Base-by-base conservation (phyloP, 1,284 basidiomycete genomes). In the Irpex rosettiformis region DNA sequence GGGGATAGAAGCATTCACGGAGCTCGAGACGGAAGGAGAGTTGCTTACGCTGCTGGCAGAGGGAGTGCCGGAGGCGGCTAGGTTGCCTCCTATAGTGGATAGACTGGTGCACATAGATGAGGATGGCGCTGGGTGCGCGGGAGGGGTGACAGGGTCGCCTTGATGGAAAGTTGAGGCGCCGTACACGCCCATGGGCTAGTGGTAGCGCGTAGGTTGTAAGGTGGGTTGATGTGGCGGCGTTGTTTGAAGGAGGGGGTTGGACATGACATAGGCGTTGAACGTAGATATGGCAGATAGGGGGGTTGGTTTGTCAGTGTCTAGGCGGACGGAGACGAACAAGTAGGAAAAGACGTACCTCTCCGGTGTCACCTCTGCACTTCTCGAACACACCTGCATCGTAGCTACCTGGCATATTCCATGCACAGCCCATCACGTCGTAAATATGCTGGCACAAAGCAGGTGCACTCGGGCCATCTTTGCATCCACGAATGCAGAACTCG, bases 401-500 rank as follows among this genome's bases (percentile, higher is more conserved):
- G 67, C 81, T 81, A 18, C 77, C 88, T 4, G 86, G 87, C 77
- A 88, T 87, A 67, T 88, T 88, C 81, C 84, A 89, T 3, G 56
- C 67, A 66, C 86, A 89, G 21, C 86, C 85, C 74, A 86, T 79
- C 42, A 77, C 73, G 62, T 89, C 86, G 72, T 86, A 85, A 62
- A 88, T 84, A 65, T 87, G 80, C 59, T 89, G 73, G 69, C 91
- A 93, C 66, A 82, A 77, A 0, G 71, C 72, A 0, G 85, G 78
- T 6, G 89, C 84, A 29, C 75, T 73, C 1, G 79, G 76, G 16
- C 83, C 86, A 47, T 79, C 78, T 58, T 80, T 83, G 71, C 90
- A 93, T 4, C 82, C 89, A 59, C 89, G 80, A 76, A 93, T 81
- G 72, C 89, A 92, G 74, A 91, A 93, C 63, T 82, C 70, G 45